Base-by-base conservation (phyloP, 768 basidiomycete species). In the Tylopilus plumbeoviolaceoides region DNA sequence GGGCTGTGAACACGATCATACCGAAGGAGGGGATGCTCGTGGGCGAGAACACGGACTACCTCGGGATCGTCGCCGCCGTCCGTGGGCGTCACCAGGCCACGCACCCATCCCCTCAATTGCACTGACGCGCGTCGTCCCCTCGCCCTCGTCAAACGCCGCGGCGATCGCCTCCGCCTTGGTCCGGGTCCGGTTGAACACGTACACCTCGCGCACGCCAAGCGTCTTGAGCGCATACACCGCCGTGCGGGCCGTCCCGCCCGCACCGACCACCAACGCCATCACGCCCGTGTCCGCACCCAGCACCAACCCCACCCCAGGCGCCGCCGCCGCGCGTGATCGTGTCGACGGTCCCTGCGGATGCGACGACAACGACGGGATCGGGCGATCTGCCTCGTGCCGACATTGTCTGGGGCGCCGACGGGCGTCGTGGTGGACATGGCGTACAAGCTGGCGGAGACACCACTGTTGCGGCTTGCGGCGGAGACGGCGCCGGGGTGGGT, bases 11-110 rank as follows among this genome's bases (percentile, higher is more conserved):
- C 69, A 98, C 95, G 41, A 81, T 98, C 68, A 78, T 93, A 15
- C 62, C 66, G 3, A 60, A 62, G 4, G 70, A 69, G 8, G 63
- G 70, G 1, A 71, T 73, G n/a, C 74, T 98, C 17, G 76, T 80
- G 41, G 97, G 97, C 3, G 94, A 98, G 63, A 99, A 98, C 72
- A 97, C 95, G 0, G 97, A 98, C 64, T 98, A 95, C 87, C 70
- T 90, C 44, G 95, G 91, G 0, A 95, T 99, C 59, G 77, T 77
- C 15, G 75, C 83, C 17, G 78, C 75, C 59, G 78, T 85, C 47
- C 61, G 62, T 12, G 65, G 72, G 2, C 73, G 73, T 35, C n/a
- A n/a, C n/a, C n/a, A n/a, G n/a, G n/a, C n/a, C n/a, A n/a, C 21
- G 63, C 58, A 0, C 77, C 78, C 25, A 95, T 72, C 50, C 73